Percentiles rank a stretch among this genome's conserved stretches.
phyloP scores from a whole-genome alignment of 2,329 filamentous ascomycete genomes.

The Venturia carpophila region DNA sequence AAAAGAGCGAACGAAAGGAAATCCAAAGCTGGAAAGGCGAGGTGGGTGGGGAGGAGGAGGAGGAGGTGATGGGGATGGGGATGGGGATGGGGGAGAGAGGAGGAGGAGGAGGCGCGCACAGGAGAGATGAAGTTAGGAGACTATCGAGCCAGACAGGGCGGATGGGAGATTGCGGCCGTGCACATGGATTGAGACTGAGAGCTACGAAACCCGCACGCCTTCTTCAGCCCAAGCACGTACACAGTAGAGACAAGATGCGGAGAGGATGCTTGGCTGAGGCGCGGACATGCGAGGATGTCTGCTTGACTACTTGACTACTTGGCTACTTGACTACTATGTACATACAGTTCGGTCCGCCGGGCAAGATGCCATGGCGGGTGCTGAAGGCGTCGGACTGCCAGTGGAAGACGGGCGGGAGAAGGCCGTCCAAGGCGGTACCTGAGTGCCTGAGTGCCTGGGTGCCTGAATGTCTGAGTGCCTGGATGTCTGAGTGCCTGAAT shows the following conservation, averaged over 20 bases:
- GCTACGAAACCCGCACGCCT: background rate
- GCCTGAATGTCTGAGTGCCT: too few relatives aligned
- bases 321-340: too few relatives aligned
- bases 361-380: background rate
- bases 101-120: constrained; percentile 23
- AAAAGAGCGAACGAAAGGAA: constrained; percentile 21
- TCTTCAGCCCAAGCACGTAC: background rate
- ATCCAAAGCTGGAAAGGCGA: constrained; percentile 29
- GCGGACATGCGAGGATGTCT: too few relatives aligned
- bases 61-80: constrained; percentile 21
- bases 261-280: background rate
- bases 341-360: too few relatives aligned
- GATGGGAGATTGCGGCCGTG: constrained; percentile 3
- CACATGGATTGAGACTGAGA: background rate
- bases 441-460: too few relatives aligned
- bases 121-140: constrained; percentile 15
- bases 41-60: constrained; percentile 24
- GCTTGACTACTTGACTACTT: too few relatives aligned
- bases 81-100: constrained; percentile 24
- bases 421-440: too few relatives aligned
- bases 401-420: too few relatives aligned
- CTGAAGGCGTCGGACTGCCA: background rate
- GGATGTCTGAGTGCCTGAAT: too few relatives aligned
- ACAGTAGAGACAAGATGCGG: too few relatives aligned
- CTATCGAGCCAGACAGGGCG: constrained; percentile 15